These are phyloP conservation scores for Paramecium caudatum DNA, from an alignment of 73 alveolate genomes.

Conservation along the genomic window DNA sequence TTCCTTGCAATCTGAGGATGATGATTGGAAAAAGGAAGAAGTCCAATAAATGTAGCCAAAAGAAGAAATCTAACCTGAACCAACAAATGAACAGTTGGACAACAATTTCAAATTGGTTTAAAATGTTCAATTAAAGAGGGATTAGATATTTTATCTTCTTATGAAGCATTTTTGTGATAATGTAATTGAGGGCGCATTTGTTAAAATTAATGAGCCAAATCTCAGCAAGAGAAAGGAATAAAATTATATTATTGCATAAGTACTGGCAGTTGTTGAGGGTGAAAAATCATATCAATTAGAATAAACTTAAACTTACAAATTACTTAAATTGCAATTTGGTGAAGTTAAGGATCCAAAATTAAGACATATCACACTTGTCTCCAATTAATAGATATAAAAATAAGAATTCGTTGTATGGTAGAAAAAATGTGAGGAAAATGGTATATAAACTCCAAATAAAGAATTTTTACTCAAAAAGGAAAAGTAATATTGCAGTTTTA, in stretches of 20 bases:
- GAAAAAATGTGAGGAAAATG: constrained; percentile 46
- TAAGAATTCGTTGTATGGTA: constrained; percentile 47
- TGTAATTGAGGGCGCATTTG: constrained; percentile 49
- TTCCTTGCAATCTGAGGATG: constrained; percentile 32
- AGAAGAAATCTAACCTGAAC: not conserved
- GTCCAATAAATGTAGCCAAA: not conserved
- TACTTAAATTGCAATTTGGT: constrained; percentile 35
- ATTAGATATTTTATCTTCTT: constrained; percentile 5
- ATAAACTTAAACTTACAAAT: constrained; percentile 34
- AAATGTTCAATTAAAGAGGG: constrained; percentile 27
- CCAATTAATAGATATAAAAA: constrained; percentile 22
- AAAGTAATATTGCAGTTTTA: constrained; percentile 3
- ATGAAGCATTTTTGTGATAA: constrained; percentile 41
- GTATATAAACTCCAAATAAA: constrained; percentile 15
- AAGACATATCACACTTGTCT: constrained; percentile 43
- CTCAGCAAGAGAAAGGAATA: constrained; percentile 40
- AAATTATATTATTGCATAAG: constrained; percentile 42
- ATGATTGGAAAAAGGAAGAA: not conserved
- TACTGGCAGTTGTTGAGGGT: constrained; percentile 61
- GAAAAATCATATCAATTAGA: constrained; percentile 45
- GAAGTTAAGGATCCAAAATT: constrained; percentile 55
- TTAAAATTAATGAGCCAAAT: constrained; percentile 46
- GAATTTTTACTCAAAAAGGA: not conserved
- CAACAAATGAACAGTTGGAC: not conserved
- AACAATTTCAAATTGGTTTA: constrained; percentile 1